Evolutionary conservation across 148 eudicot species (phyloP).

Genomic region (Selenicereus undatus): DNA sequence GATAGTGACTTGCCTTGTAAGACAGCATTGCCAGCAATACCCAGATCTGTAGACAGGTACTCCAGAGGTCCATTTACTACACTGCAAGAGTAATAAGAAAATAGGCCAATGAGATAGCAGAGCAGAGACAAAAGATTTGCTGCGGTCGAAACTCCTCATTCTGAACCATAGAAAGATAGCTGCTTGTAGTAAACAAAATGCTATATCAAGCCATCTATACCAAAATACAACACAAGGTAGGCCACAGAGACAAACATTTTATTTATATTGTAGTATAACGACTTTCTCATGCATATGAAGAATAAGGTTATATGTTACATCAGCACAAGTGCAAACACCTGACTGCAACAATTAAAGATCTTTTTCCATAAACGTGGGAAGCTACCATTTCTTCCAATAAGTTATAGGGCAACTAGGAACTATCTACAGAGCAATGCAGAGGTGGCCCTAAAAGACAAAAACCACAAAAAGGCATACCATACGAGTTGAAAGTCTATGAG

Average conservation of each 20-base stretch:
- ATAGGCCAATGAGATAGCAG: not conserved
- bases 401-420: not conserved
- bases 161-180: not conserved
- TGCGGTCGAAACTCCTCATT: not conserved
- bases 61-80: constrained; percentile 97
- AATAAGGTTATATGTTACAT: too few species aligned
- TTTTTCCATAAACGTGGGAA: not conserved
- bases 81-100: constrained; percentile 39
- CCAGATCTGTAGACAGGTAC: constrained; percentile 85
- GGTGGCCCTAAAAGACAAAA: not conserved
- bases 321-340: too few species aligned
- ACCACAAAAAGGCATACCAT: not conserved
- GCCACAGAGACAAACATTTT: not conserved
- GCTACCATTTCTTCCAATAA: not conserved
- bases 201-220: not conserved
- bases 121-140: not conserved
- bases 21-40: constrained; percentile 77
- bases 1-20: constrained; percentile 66
- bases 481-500: not conserved
- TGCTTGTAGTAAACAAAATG: not conserved
- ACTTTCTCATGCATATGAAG: too few species aligned
- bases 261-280: too few species aligned
- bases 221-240: not conserved
- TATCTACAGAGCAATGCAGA: not conserved
- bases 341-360: too few species aligned